A percentile compares a stretch with the other conserved stretches of the same genome.
Evolutionary conservation across 2,329 filamentous ascomycete genomes (phyloP).

Genomic region (Xylaria sp.): DNA sequence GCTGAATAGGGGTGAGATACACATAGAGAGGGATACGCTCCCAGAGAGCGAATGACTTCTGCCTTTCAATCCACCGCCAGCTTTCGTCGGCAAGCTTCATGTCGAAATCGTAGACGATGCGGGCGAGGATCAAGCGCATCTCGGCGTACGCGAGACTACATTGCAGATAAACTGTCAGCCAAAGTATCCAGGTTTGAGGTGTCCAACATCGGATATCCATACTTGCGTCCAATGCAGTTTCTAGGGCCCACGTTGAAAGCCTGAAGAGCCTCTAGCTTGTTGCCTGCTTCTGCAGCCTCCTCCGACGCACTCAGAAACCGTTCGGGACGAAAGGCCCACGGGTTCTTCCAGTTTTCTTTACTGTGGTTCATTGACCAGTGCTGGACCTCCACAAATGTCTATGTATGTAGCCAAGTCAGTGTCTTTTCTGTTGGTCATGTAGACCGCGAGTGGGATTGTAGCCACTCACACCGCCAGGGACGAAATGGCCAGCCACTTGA

Average conservation of each 20-base stretch:
- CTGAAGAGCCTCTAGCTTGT: constrained; percentile 38
- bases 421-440: background rate
- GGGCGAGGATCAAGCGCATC: constrained; percentile 50
- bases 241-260: constrained; percentile 42
- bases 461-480: constrained; percentile 33
- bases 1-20: constrained; percentile 25
- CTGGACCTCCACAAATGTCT: constrained; percentile 43
- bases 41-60: constrained; percentile 40
- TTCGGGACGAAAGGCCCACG: constrained; percentile 44
- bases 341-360: constrained; percentile 42
- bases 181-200: background rate
- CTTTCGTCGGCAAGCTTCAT: constrained; percentile 40
- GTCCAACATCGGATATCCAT: constrained; percentile 21
- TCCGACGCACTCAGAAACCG: constrained; percentile 38
- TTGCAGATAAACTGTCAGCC: constrained; percentile 2
- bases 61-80: constrained; percentile 40
- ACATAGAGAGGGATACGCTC: constrained; percentile 31
- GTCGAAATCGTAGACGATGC: constrained; percentile 51
- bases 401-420: constrained; percentile 9
- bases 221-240: constrained; percentile 46
- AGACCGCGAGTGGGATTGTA: background rate
- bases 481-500: constrained; percentile 29
- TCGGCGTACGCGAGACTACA: constrained; percentile 49
- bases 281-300: constrained; percentile 34
- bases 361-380: constrained; percentile 43